A percentile compares a stretch with the other conserved stretches of the same genome.
Conservation (phyloP, 2,329 filamentous ascomycete species). For the Sarocladium oryzae region DNA sequence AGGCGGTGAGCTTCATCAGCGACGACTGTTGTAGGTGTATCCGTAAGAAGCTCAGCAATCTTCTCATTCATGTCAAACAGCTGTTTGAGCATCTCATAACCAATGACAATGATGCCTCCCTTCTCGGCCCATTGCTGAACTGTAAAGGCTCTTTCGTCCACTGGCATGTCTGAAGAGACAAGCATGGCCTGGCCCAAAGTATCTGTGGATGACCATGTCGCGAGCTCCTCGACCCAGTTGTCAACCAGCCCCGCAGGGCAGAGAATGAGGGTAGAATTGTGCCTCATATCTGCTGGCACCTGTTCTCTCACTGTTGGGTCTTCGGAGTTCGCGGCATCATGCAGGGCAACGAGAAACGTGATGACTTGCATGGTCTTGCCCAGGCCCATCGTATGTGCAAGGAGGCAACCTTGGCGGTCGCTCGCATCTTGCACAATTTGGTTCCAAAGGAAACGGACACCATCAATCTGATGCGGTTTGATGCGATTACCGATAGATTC, state of each 20-base stretch:
- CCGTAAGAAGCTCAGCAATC: conserved; percentile 40
- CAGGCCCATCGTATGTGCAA: conserved; percentile 87
- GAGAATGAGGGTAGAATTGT: conserved; percentile 62
- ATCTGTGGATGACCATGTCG: conserved; percentile 56
- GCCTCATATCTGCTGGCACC: conserved; percentile 58
- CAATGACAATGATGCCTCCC: conserved; percentile 71
- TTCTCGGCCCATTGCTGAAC: conserved; percentile 53
- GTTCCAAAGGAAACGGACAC: conserved; percentile 85
- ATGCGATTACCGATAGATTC: conserved; percentile 57
- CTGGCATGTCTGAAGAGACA: conserved; percentile 34
- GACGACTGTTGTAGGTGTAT: conserved; percentile 65
- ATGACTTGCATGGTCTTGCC: conserved; percentile 93
- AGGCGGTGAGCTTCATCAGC: conserved; percentile 80
- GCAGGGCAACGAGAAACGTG: conserved; percentile 69
- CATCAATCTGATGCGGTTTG: conserved; percentile 74
- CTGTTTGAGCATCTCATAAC: conserved; percentile 62
- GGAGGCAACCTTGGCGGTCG: conserved; percentile 64
- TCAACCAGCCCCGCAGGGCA: conserved; percentile 69
- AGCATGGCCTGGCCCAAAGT: conserved; percentile 50
- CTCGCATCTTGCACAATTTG: conserved; percentile 60
- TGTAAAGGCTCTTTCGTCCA: conserved; percentile 31
- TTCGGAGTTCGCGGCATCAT: conserved; percentile 54
- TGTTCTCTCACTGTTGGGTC: conserved; percentile 54
- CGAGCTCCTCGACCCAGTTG: conserved; percentile 78
- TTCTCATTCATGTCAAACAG: conserved; percentile 25